These are phyloP conservation scores for Xerocomus spinulosus DNA, from an alignment of 768 basidiomycete genomes.

Conservation along the genomic window DNA sequence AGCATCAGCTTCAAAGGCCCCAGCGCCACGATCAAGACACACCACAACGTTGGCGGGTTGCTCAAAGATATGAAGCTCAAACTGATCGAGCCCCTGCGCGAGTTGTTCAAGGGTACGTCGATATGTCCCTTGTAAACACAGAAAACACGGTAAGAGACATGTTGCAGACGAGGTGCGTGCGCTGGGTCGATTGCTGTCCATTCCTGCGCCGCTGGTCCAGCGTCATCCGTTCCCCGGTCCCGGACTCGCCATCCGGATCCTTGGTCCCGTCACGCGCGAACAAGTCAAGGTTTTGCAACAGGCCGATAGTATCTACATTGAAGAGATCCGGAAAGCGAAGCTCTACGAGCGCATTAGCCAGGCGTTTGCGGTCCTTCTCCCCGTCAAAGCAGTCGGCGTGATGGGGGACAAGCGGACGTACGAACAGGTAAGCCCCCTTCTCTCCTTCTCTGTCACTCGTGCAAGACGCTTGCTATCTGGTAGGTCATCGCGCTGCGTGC, in stretches of 20 bases:
- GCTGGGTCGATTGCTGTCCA: constrained; percentile 84
- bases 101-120: constrained; percentile 90
- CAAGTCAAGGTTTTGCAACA: constrained; percentile 90
- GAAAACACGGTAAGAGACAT: neutral
- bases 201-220: constrained; percentile 89
- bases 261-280: constrained; percentile 89
- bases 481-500: constrained; percentile 92
- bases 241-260: constrained; percentile 95
- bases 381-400: constrained; percentile 95
- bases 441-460: neutral
- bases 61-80: constrained; percentile 98
- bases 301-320: constrained; percentile 95
- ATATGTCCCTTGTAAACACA: neutral
- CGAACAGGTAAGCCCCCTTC: constrained; percentile 59
- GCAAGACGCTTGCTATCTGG: neutral
- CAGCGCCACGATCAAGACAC: constrained; percentile 98
- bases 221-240: constrained; percentile 99
- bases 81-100: constrained; percentile 93
- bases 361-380: constrained; percentile 93
- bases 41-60: constrained; percentile 97
- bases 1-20: constrained; percentile 99
- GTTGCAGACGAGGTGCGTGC: constrained; percentile 87
- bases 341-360: constrained; percentile 93
- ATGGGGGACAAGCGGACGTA: constrained; percentile 97
- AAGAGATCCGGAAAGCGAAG: constrained; percentile 91